Base-by-base conservation (phyloP, 164 flowering plant species). In the Berberis thunbergii region DNA sequence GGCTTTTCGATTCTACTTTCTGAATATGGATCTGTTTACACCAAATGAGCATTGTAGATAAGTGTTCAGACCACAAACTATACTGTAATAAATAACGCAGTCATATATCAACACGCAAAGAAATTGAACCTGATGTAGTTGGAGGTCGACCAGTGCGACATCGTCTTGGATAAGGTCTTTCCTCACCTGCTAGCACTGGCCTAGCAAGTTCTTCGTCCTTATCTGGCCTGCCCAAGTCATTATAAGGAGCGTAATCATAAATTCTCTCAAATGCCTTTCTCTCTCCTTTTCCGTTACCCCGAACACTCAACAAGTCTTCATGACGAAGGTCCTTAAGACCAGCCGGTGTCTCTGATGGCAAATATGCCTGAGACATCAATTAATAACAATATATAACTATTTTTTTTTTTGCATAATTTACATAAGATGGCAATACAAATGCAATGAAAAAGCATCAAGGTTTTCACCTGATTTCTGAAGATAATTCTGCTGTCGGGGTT, bases 1-100 rank as follows among this genome's bases (percentile, higher is more conserved):
- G 96, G 92, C 77, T 89, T 86, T 68, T 88, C 96, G 41, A 80
- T 64, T 82, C 92, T 83, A 60, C 81, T 88, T 76, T 93, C 98
- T 41, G 73, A 79, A 40, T 49, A 53, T 46, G 84, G 86, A 79
- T 88, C 98, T 93, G 78, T 56, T 64, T 50, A 65, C 69, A 65
- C 11, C 38, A 4, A 62, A 59, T 45, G 4, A 7, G 56, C 4
- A 44, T 62, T 26, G 49, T 1, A 54, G 57, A 54, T 41, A 54
- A 54, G 26, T 54, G 57, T 13, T 39, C 4, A 4, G n/a, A 8
- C 8, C n/a, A 10, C 11, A 52, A 11, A 52, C 13, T 52, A 52
- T 7, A 52, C 10, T 4, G 2, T 10, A 4, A 7, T 52, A 10
- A 12, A 4, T 52, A 52, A 52, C 11, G n/a, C 54, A 52, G 4